Evolutionary conservation across 2,329 filamentous ascomycete genomes (phyloP), one percentile per base, ranked within the genome.

Genomic region (Proliferodiscus dingleyae): DNA sequence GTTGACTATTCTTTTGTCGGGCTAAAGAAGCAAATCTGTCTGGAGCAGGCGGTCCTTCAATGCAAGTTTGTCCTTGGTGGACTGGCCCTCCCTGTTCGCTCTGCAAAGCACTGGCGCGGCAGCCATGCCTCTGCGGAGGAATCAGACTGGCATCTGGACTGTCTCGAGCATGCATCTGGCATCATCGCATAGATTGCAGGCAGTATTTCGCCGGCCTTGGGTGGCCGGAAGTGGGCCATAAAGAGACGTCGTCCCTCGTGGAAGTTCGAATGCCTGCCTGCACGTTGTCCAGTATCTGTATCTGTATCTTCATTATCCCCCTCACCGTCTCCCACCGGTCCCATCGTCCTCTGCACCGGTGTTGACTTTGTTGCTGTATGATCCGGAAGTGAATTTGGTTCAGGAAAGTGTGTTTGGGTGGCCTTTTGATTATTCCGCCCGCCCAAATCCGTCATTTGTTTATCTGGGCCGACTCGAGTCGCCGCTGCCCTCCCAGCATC

Each of bases 51-150:
- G 37, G 42, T 37, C 22, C 45, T 43, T n/a, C 45, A 51, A 44
- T 39, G 26, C 45, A 37, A 22, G 40, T 40, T 37, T 39, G 24
- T 38, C 34, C 29, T 10, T 48, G 42, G 21, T 29, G 28, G 34
- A 8, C 39, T n/a, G 41, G 34, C n/a, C 19, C 11, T 46, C 53
- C 34, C 40, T 53, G 30, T 53, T 53, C 50, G 46, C 50, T 52
- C 44, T 43, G 34, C 41, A 40, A 49, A 39, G 45, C 44, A 50
- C 49, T 52, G 52, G 43, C 51, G 46, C 51, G 49, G 50, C 23
- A 53, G 47, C 43, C 33, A 46, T 37, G 41, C 19, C 47, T 38
- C 37, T 43, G 28, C 33, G 36, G 36, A 16, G 16, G 22, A 38
- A 40, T 34, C n/a, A 8, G 24, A 43, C 36, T 21, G 26, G 39